phyloP scores from a whole-genome alignment of 1,284 basidiomycete species.

The Cryptococcus neoformans region DNA sequence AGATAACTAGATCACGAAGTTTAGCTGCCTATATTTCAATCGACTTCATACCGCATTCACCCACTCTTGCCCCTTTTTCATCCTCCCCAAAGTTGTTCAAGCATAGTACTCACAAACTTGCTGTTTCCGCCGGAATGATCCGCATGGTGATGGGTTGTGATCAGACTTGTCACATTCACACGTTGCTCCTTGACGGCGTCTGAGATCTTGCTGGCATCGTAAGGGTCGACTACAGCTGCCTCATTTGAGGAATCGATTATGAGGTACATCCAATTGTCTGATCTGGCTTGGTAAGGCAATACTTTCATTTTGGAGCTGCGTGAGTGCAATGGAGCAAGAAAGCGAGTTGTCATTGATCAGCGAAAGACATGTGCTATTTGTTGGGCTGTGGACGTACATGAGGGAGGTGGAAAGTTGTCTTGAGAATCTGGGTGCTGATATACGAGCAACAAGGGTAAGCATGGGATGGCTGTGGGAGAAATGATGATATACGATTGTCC shows the following conservation, averaged over 20 bases:
- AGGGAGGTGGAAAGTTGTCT: too few species aligned
- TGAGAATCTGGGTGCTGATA: too few species aligned
- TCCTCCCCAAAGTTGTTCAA: too few species aligned
- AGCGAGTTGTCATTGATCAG: too few species aligned
- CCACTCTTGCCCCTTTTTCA: neutral
- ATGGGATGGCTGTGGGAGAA: too few species aligned
- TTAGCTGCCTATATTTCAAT: neutral
- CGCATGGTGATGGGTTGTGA: conserved; percentile 85
- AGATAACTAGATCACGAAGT: conserved; percentile 18
- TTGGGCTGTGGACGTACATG: too few species aligned
- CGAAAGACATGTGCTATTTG: too few species aligned
- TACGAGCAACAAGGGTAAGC: too few species aligned
- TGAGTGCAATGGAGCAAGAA: too few species aligned
- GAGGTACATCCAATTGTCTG: conserved; percentile 87
- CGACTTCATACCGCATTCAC: neutral
- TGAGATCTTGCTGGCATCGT: conserved; percentile 71
- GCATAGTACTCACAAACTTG: conserved; percentile 51
- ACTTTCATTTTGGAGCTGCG: conserved; percentile 50
- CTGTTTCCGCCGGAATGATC: conserved; percentile 88
- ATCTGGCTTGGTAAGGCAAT: conserved; percentile 69
- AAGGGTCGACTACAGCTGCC: conserved; percentile 66
- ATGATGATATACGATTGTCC: too few species aligned
- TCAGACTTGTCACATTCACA: conserved; percentile 62
- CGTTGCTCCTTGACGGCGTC: conserved; percentile 64
- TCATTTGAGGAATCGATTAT: conserved; percentile 67